A percentile compares a stretch with the other conserved stretches of the same genome.
These are phyloP conservation scores for Lavandula angustifolia DNA, from an alignment of 257 asterid genomes.

Conservation along the genomic window DNA sequence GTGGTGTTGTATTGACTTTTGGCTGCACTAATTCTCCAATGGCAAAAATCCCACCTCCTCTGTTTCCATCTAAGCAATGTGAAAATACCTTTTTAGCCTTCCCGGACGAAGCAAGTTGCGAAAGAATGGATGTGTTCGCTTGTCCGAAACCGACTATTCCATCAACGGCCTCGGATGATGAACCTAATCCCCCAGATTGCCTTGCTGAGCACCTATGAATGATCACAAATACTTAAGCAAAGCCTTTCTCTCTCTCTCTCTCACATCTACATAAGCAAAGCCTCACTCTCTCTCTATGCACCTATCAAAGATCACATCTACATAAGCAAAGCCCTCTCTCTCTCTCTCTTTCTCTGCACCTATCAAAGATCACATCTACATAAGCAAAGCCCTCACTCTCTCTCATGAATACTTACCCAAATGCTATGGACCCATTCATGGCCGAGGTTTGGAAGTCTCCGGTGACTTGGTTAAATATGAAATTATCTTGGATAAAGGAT, in stretches of 20 bases:
- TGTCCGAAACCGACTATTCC: constrained; percentile 98
- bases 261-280: no score
- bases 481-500: constrained; percentile 69
- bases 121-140: constrained; percentile 85
- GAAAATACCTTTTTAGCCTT: constrained; percentile 79
- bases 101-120: constrained; percentile 83
- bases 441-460: constrained; percentile 72
- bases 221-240: no score
- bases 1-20: constrained; percentile 68
- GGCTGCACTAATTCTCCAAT: constrained; percentile 93
- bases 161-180: constrained; percentile 88
- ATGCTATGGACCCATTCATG: constrained; percentile 80
- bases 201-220: constrained; percentile 87
- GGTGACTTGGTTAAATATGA: constrained; percentile 70
- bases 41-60: constrained; percentile 97
- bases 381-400: no score
- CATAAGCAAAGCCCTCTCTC: no score
- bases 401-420: no score
- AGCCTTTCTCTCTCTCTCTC: no score
- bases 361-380: no score
- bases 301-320: no score
- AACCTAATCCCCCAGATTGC: constrained; percentile 88
- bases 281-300: no score
- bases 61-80: constrained; percentile 84
- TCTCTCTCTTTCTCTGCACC: no score